These are phyloP conservation scores for Luzula sylvatica DNA, from an alignment of 176 grass and related monocot species.

Conservation along the genomic window DNA sequence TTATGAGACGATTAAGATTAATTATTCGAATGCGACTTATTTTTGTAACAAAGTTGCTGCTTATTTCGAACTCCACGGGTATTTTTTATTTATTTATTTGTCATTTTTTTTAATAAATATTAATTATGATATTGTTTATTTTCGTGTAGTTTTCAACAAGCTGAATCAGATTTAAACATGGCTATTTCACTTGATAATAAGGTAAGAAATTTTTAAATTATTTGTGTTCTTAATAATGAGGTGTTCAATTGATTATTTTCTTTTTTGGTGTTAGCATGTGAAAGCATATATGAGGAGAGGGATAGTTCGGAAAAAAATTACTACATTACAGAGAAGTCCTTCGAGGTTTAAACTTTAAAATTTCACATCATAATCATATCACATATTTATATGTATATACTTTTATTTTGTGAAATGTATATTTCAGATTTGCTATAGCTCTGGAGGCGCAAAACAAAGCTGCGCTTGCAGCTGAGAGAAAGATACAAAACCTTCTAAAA, in stretches of 20 bases:
- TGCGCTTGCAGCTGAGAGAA: conserved; percentile 70
- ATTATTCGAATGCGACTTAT: conserved; percentile 72
- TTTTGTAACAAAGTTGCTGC: conserved; percentile 97
- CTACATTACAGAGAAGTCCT: conserved; percentile 78
- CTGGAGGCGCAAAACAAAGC: conserved; percentile 91
- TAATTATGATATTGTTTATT: conserved; percentile 11
- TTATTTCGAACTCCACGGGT: conserved; percentile 78
- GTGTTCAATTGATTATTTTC: conserved; percentile 14
- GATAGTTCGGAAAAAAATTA: conserved; percentile 51
- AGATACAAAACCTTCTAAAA: conserved; percentile 50
- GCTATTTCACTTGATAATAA: conserved; percentile 85
- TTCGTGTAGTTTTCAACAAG: conserved; percentile 72
- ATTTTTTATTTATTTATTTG: conserved; percentile 20
- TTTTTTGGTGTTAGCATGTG: conserved; percentile 47
- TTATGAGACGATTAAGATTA: conserved; percentile 67
- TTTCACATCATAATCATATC: background rate
- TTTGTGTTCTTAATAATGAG: background rate
- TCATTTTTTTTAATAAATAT: conserved; percentile 10
- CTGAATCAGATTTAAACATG: conserved; percentile 67
- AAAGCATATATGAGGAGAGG: conserved; percentile 95
- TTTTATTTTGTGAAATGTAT: too few relatives aligned
- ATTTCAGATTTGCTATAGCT: conserved; percentile 79
- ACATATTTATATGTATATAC: background rate
- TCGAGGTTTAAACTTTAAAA: conserved; percentile 44
- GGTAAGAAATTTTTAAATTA: conserved; percentile 20